These are phyloP conservation scores for Planoprotostelium fungivorum DNA, from an alignment of 78 protist genomes.

Conservation along the genomic window DNA sequence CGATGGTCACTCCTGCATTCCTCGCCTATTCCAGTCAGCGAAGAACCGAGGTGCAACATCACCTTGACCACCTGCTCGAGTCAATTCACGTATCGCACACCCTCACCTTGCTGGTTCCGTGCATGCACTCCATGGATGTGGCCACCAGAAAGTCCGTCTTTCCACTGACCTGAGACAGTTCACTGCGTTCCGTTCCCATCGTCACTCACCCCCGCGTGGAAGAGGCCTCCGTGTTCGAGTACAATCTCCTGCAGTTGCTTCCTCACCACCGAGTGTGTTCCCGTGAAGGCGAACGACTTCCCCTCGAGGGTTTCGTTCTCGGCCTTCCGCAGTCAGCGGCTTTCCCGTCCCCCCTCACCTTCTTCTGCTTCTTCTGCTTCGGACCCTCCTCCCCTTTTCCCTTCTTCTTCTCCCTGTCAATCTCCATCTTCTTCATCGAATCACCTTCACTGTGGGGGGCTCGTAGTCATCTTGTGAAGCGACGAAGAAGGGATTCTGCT, in stretches of 20 bases:
- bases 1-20: neutral
- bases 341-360: neutral
- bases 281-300: neutral
- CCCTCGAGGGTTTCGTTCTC: neutral
- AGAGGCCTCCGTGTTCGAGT: neutral
- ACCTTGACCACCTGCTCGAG: too few relatives aligned
- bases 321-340: neutral
- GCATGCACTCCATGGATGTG: neutral
- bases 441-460: neutral
- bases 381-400: too few relatives aligned
- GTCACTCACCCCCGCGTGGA: neutral
- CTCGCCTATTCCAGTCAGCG: too few relatives aligned
- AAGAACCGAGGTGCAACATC: too few relatives aligned
- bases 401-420: too few relatives aligned
- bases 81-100: too few relatives aligned
- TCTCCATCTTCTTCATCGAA: too few relatives aligned
- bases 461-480: neutral
- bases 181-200: neutral
- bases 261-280: neutral
- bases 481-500: neutral
- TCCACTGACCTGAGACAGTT: neutral
- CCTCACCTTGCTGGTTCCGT: neutral
- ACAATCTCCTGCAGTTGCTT: neutral
- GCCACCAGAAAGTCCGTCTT: neutral
- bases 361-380: neutral